A percentile compares a stretch with the other conserved stretches of the same genome.
phyloP scores from a whole-genome alignment of 257 asterid genomes.

The Cruciata laevipes region DNA sequence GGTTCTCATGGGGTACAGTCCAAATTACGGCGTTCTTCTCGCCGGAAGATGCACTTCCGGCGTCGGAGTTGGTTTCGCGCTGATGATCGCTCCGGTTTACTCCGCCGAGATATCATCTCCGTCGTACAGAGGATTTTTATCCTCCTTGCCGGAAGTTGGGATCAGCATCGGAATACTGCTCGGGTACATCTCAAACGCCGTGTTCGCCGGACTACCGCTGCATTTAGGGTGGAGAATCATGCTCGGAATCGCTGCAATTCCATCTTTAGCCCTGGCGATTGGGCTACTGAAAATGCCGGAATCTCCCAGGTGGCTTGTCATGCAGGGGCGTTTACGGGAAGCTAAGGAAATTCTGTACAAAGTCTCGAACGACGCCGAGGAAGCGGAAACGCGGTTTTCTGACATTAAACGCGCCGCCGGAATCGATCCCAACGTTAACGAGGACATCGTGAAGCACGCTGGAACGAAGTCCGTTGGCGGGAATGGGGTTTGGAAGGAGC shows the following conservation, averaged over 20 bases:
- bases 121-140: constrained; percentile 47
- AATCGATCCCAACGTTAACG: constrained; percentile 33
- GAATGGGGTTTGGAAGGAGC: constrained; percentile 38
- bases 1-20: constrained; percentile 60
- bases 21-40: constrained; percentile 41
- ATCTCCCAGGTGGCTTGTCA: constrained; percentile 71
- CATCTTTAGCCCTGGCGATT: constrained; percentile 46
- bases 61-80: constrained; percentile 74
- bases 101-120: constrained; percentile 72
- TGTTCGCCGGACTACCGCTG: constrained; percentile 33
- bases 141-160: constrained; percentile 67
- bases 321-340: constrained; percentile 47
- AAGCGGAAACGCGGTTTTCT: constrained; percentile 41
- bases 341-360: constrained; percentile 43
- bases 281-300: constrained; percentile 64
- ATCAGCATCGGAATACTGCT: constrained; percentile 55
- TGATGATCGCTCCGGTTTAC: constrained; percentile 83
- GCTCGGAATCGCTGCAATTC: constrained; percentile 68
- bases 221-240: constrained; percentile 58
- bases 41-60: constrained; percentile 62
- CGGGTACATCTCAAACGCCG: constrained; percentile 52
- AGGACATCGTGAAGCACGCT: constrained; percentile 30
- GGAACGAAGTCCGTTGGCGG: constrained; percentile 5
- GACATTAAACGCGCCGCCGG: constrained; percentile 49
- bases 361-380: constrained; percentile 37